A percentile compares a stretch with the other conserved stretches of the same genome.
These are phyloP conservation scores for Dendrobium nobile DNA, from an alignment of 106 monocot species.

Conservation along the genomic window DNA sequence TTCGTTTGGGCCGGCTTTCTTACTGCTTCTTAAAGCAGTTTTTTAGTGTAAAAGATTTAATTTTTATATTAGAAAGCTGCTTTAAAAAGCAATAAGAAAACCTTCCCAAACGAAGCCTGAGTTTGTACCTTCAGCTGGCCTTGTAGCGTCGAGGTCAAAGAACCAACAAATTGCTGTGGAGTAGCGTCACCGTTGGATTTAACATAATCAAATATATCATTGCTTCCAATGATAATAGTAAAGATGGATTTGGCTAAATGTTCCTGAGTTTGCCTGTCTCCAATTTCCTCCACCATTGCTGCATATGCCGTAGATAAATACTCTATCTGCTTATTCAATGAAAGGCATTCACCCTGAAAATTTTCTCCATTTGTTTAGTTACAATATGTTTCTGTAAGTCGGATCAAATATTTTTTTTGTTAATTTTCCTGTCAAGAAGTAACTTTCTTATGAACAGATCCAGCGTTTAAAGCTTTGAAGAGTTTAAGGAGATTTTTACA, in stretches of 20 bases:
- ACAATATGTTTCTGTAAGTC: too few species aligned
- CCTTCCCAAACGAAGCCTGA: too few species aligned
- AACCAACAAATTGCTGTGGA: constrained; percentile 26
- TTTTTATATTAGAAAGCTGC: too few species aligned
- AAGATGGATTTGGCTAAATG: constrained; percentile 27
- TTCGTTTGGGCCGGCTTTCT: too few species aligned
- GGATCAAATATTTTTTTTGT: background rate
- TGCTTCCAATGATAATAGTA: constrained; percentile 27
- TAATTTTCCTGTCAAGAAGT: background rate
- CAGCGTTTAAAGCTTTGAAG: background rate
- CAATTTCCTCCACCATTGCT: constrained; percentile 10
- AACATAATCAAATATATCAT: constrained; percentile 19
- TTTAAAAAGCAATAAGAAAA: too few species aligned
- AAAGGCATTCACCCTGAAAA: constrained; percentile 22
- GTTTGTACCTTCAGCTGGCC: constrained; percentile 31
- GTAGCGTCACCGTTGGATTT: background rate
- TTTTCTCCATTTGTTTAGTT: background rate
- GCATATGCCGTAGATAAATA: constrained; percentile 19
- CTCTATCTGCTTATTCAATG: constrained; percentile 26
- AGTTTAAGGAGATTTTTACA: background rate
- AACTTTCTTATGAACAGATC: background rate
- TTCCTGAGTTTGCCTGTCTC: constrained; percentile 7
- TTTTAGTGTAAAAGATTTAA: too few species aligned
- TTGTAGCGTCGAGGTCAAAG: constrained; percentile 21
- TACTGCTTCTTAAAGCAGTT: too few species aligned